phyloP scores from a whole-genome alignment of 1,139 yeast genomes.

The Scheffersomyces titani region DNA sequence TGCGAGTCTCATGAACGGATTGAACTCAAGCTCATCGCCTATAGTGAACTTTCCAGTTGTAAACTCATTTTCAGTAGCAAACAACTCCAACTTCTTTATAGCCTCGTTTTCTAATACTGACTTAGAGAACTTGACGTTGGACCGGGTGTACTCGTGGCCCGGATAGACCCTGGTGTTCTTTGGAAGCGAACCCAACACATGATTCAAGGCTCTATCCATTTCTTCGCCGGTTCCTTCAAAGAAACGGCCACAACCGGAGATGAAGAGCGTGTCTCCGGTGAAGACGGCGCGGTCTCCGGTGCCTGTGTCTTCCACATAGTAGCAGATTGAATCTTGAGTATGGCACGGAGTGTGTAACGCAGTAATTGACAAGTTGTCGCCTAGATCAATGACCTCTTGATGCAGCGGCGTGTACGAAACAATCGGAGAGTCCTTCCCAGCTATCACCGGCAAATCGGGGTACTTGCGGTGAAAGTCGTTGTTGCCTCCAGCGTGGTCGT shows the following conservation, averaged over 20 bases:
- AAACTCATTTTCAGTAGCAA: conserved; percentile 54
- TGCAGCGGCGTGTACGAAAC: conserved; percentile 72
- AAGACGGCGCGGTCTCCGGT: conserved; percentile 74
- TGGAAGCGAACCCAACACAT: conserved; percentile 61
- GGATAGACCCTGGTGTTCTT: conserved; percentile 75
- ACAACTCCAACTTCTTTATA: conserved; percentile 54
- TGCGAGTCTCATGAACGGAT: conserved; percentile 83
- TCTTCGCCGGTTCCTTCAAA: conserved; percentile 87
- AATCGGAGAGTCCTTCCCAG: conserved; percentile 76
- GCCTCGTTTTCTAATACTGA: conserved; percentile 60
- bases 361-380: conserved; percentile 62
- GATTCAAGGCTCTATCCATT: conserved; percentile 73
- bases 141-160: conserved; percentile 92
- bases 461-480: conserved; percentile 39
- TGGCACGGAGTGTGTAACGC: conserved; percentile 98
- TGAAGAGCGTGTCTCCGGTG: conserved; percentile 94
- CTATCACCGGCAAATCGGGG: conserved; percentile 71
- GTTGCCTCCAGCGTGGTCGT: conserved; percentile 94
- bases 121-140: conserved; percentile 76
- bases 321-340: conserved; percentile 93
- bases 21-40: conserved; percentile 76
- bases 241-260: conserved; percentile 94
- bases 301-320: conserved; percentile 62
- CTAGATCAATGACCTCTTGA: conserved; percentile 61
- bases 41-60: conserved; percentile 87